Conservation (phyloP, 768 basidiomycete species). For the Phaeotremella skinneri region DNA sequence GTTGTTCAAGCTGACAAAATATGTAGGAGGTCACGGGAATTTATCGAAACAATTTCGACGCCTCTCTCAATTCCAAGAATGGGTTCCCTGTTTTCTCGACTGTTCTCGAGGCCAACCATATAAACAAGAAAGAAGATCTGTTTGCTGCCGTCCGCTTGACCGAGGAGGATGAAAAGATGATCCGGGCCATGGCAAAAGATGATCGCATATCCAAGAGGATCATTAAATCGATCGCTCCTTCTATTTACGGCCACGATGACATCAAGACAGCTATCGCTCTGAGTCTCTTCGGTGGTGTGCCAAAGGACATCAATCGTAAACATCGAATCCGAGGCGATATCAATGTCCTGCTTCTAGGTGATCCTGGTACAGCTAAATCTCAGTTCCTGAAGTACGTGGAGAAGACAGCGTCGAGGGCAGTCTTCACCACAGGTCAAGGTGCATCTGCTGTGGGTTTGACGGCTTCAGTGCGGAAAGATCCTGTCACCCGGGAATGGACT, state of each 20-base stretch:
- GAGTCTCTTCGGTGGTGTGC: constrained; percentile 87
- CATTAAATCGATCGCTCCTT: constrained; percentile 96
- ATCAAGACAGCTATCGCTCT: constrained; percentile 97
- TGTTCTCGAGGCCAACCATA: constrained; percentile 93
- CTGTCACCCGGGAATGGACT: constrained; percentile 96
- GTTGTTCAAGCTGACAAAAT: constrained; percentile 17
- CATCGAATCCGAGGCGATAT: constrained; percentile 96
- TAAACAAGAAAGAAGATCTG: constrained; percentile 98
- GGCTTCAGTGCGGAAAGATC: constrained; percentile 97
- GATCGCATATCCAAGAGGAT: constrained; percentile 95
- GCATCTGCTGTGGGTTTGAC: constrained; percentile 98
- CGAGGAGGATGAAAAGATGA: constrained; percentile 93
- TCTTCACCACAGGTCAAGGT: constrained; percentile 97
- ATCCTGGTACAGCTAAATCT: constrained; percentile 98
- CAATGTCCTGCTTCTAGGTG: constrained; percentile 91
- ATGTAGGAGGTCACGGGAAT: constrained; percentile 91
- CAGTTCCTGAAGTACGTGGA: constrained; percentile 99
- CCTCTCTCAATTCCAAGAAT: constrained; percentile 95
- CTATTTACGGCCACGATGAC: constrained; percentile 98
- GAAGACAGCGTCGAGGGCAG: constrained; percentile 95
- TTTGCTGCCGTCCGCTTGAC: constrained; percentile 98
- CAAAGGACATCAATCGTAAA: constrained; percentile 96
- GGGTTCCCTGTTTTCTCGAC: constrained; percentile 99
- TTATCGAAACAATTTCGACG: constrained; percentile 98
- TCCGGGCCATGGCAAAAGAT: constrained; percentile 79